These are phyloP conservation scores for Tardiomyces depauwii DNA, from an alignment of 1,139 yeast species.

Conservation along the genomic window DNA sequence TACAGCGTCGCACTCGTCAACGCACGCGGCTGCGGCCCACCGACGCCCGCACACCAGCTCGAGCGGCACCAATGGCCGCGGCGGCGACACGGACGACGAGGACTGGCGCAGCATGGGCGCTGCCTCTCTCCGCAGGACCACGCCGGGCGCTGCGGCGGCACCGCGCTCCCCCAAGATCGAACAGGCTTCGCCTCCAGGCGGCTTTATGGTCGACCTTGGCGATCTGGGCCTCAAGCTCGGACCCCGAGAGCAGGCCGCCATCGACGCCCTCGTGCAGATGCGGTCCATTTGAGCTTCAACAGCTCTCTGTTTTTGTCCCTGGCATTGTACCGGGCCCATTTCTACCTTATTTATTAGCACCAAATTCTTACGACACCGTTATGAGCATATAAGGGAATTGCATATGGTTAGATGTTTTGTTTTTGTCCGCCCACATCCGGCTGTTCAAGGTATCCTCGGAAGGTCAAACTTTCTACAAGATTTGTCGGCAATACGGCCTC, in stretches of 20 bases:
- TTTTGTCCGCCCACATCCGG: too few relatives aligned
- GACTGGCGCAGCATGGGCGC: constrained; percentile 93
- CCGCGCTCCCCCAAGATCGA: constrained; percentile 5
- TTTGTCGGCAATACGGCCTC: not conserved
- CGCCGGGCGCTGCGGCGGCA: constrained; percentile 1
- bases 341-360: not conserved
- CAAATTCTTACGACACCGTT: not conserved
- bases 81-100: constrained; percentile 75
- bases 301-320: too few relatives aligned
- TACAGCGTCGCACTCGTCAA: constrained; percentile 20
- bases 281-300: constrained; percentile 11
- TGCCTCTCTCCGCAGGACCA: constrained; percentile 26
- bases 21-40: constrained; percentile 26
- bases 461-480: too few relatives aligned
- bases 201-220: not conserved
- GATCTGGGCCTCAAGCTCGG: not conserved
- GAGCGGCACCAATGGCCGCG: constrained; percentile 5
- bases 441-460: too few relatives aligned
- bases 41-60: constrained; percentile 7
- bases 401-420: not conserved
- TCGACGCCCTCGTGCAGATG: constrained; percentile 28
- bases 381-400: not conserved
- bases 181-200: constrained; percentile 7
- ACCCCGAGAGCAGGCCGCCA: constrained; percentile 26
- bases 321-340: too few relatives aligned